Evolutionary conservation across 1,139 yeast species (phyloP).

Genomic region (Saccharomyces pastorianus): DNA sequence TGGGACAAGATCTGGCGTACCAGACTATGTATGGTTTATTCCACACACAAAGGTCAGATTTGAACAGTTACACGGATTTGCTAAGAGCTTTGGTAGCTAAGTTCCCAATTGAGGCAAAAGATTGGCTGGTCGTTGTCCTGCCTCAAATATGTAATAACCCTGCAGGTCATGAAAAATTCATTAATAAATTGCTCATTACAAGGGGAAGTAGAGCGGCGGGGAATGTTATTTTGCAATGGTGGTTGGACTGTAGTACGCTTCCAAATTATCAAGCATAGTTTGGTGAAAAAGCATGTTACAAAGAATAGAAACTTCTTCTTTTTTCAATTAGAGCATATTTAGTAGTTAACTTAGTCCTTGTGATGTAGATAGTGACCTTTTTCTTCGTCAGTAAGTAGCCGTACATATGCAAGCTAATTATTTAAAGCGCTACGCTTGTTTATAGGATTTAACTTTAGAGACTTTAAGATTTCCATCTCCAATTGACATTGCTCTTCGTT

Average conservation of each 20-base stretch:
- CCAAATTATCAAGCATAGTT: conserved; percentile 14
- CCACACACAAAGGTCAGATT: conserved; percentile 30
- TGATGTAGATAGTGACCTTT: too few species aligned
- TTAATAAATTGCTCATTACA: conserved; percentile 26
- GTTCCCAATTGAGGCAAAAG: conserved; percentile 26
- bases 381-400: too few species aligned
- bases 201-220: conserved; percentile 31
- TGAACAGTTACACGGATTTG: conserved; percentile 28
- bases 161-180: conserved; percentile 23
- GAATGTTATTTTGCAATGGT: conserved; percentile 30
- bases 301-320: background rate
- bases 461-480: background rate
- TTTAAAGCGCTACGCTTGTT: too few species aligned
- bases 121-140: conserved; percentile 22
- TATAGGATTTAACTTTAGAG: too few species aligned
- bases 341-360: too few species aligned
- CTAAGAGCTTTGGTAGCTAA: conserved; percentile 29
- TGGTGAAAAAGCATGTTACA: background rate
- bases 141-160: conserved; percentile 23
- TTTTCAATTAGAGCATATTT: background rate
- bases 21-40: conserved; percentile 27
- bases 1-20: conserved; percentile 24
- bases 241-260: conserved; percentile 28
- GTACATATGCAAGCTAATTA: too few species aligned
- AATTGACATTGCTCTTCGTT: background rate